These are phyloP conservation scores for Phytophthora hibernalis DNA, from an alignment of 352 stramenopile species.

Conservation along the genomic window DNA sequence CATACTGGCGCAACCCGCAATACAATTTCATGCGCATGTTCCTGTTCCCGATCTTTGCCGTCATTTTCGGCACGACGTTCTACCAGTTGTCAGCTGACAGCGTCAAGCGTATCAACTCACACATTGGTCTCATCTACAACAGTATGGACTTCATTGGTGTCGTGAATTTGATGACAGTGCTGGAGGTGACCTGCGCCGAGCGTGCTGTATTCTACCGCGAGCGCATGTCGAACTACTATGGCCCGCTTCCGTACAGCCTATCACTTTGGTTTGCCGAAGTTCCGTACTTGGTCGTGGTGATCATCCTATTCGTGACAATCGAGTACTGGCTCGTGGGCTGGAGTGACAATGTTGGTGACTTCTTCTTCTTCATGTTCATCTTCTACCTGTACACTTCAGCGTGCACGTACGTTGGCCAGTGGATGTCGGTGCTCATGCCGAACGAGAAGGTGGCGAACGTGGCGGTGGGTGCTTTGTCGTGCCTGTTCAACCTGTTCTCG, in stretches of 20 bases:
- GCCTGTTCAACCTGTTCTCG: conserved; percentile 72
- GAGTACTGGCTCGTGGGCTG: too few relatives aligned
- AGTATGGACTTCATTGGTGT: too few relatives aligned
- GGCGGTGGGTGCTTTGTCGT: conserved; percentile 70
- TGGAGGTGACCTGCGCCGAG: too few relatives aligned
- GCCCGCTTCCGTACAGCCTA: too few relatives aligned
- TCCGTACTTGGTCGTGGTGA: too few relatives aligned
- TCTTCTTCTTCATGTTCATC: too few relatives aligned
- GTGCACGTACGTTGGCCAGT: conserved; percentile 75
- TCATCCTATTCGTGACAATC: too few relatives aligned
- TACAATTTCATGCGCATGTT: conserved; percentile 79
- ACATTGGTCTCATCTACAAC: conserved; percentile 79
- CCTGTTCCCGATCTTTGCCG: conserved; percentile 57
- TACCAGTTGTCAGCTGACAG: conserved; percentile 47
- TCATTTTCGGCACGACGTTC: conserved; percentile 78
- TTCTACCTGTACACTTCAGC: conserved; percentile 68
- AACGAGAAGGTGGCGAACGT: conserved; percentile 85
- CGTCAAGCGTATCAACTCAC: conserved; percentile 58
- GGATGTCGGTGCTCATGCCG: conserved; percentile 77
- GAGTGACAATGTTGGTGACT: too few relatives aligned
- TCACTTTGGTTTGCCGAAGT: too few relatives aligned
- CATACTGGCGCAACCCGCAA: conserved; percentile 64
- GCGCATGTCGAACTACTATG: too few relatives aligned
- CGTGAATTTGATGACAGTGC: too few relatives aligned
- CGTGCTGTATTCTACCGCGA: too few relatives aligned